Base-by-base conservation (phyloP, 331 rosid species). In the Malus hybrid region DNA sequence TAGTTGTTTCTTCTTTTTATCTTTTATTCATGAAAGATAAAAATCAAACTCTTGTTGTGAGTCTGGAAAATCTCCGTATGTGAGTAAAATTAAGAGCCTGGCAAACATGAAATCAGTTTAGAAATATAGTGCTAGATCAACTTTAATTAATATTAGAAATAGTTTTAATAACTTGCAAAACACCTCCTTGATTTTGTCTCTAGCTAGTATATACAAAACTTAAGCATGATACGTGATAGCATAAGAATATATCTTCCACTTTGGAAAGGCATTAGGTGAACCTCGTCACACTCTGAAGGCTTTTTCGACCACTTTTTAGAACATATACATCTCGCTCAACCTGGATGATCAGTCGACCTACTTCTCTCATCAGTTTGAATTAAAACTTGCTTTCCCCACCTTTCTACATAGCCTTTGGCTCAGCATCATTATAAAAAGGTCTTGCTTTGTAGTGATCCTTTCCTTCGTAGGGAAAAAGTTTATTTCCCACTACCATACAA, bases 371-470 rank as follows among this genome's bases (percentile, higher is more conserved):
- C 44, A 19, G 31, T 76, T 76, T 73, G 80, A 80, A 73, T 60
- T 48, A 39, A 19, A 76, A 66, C 73, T 75, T 84, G 60, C 39
- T 72, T 67, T 62, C 74, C 70, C 50, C 55, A 80, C 81, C 75
- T 69, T 63, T 69, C 31, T 54, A 31, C 27, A 81, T 78, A 70
- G 83, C 74, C 28, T 57, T 83, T 72, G 55, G 80, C 80, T 82
- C 61, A 39, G 82, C 72, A 91, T 91, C 86, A 81, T 86, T 81
- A 76, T 83, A 19, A 82, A 88, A 89, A 89, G 83, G 77, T 74
- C 77, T 85, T 86, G 90, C 90, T 88, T 91, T 85, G 61, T 64
- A 82, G 83, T 82, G 44, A 39, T 39, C 86, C 92, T 92, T 91
- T 93, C 81, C 92, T 91, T 91, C 78, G 52, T 13, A 84, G 83